A percentile compares a stretch with the other conserved stretches of the same genome.
Conservation (phyloP, 768 basidiomycete species). For the Auriscalpium microsporum region DNA sequence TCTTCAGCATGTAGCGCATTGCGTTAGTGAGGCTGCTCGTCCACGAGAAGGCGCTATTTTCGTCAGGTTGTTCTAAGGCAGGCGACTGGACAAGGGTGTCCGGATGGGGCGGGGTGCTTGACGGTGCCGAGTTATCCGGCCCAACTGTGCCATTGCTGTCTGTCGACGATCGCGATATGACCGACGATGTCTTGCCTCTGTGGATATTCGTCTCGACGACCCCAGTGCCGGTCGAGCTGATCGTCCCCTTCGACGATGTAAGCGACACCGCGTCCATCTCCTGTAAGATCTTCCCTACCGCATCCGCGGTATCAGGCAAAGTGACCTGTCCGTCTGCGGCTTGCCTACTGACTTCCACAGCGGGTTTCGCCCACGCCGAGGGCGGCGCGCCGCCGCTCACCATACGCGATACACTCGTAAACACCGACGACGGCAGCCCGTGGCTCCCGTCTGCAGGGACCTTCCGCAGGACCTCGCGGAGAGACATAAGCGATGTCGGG, state of each 20-base stretch:
- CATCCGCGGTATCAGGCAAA: constrained; percentile 27
- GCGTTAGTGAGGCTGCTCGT: constrained; percentile 49
- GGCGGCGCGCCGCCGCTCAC: constrained; percentile 19
- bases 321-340: constrained; percentile 43
- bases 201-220: constrained; percentile 30
- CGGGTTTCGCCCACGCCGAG: constrained; percentile 48
- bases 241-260: constrained; percentile 17
- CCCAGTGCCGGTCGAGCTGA: constrained; percentile 15
- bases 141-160: constrained; percentile 33
- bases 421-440: constrained; percentile 16
- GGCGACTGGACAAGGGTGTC: background rate
- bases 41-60: constrained; percentile 30
- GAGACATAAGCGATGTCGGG: constrained; percentile 43
- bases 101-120: background rate
- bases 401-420: constrained; percentile 12
- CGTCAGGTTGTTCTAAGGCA: background rate
- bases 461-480: constrained; percentile 56
- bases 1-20: constrained; percentile 47
- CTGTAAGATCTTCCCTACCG: constrained; percentile 38
- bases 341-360: constrained; percentile 44
- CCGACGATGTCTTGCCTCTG: constrained; percentile 32
- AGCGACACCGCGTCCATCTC: constrained; percentile 29
- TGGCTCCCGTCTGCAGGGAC: constrained; percentile 27
- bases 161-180: constrained; percentile 28
- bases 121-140: background rate